A percentile compares a stretch with the other conserved stretches of the same genome.
Conservation (phyloP, 108 stramenopile species). For the Cafeteria roenbergensis region DNA sequence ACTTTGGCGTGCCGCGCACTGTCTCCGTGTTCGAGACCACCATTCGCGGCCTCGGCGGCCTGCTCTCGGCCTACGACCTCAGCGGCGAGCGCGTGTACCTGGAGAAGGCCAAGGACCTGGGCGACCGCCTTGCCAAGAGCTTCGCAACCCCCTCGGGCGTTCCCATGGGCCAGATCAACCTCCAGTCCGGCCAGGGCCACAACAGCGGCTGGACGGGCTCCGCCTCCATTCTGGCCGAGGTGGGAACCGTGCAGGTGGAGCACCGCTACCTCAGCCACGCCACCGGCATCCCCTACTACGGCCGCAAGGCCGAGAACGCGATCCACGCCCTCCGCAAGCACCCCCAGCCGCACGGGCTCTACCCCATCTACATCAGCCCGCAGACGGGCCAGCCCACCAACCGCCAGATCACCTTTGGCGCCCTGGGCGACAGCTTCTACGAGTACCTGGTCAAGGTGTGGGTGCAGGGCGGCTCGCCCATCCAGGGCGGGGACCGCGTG, state of each 20-base stretch:
- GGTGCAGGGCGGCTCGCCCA: slow-evolving; percentile 65
- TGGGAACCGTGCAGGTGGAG: slow-evolving; percentile 77
- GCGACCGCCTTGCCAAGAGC: slow-evolving; percentile 38
- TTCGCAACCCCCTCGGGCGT: slow-evolving; percentile 40
- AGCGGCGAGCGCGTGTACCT: slow-evolving; percentile 39
- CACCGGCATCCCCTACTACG: slow-evolving; percentile 55
- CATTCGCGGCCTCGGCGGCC: slow-evolving; percentile 80
- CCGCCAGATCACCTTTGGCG: slow-evolving; percentile 35
- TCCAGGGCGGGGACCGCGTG: slow-evolving; percentile 28
- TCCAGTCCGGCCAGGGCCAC: slow-evolving; percentile 20
- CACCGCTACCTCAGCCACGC: slow-evolving; percentile 61
- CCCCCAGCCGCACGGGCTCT: slow-evolving; percentile 7
- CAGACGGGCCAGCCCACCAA: slow-evolving; percentile 15
- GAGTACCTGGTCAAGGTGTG: slow-evolving; percentile 89
- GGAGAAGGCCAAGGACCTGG: slow-evolving; percentile 35
- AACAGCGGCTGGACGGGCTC: slow-evolving; percentile 47
- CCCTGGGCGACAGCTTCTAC: slow-evolving; percentile 59
- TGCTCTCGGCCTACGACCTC: slow-evolving; percentile 74
- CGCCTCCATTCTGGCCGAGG: slow-evolving; percentile 51
- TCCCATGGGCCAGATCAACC: slow-evolving; percentile 31
- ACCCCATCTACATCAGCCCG: slow-evolving; percentile 28
- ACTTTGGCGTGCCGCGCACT: slow-evolving; percentile 30
- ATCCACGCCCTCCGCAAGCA: slow-evolving; percentile 41
- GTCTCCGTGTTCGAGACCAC: slow-evolving; percentile 94
- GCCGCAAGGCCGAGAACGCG: slow-evolving; percentile 48